Base-by-base conservation (phyloP, 2,329 filamentous ascomycete species). In the Leptographium wingfieldii region DNA sequence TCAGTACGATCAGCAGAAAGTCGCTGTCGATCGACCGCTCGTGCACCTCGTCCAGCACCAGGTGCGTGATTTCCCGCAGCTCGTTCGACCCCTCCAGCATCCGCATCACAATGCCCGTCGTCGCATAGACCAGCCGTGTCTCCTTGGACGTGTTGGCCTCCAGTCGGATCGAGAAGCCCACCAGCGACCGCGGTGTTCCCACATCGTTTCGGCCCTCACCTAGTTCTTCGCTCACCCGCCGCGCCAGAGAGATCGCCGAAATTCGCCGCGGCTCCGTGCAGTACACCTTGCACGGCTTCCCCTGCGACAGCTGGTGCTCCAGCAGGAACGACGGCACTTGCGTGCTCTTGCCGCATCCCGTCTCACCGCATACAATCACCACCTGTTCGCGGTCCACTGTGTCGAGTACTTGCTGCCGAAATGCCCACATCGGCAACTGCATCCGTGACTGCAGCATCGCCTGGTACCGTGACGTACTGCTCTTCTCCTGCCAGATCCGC, bases 11-110 rank as follows among this genome's bases (percentile, higher is more conserved):
- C 19, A 99, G 79, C 40, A 99, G 77, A 70, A 99, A 96, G 70
- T 99, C 94, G 60, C 92, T 96, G 69, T 99, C 94, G 66, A 99
- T 97, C 14, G 90, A 89, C 63, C 92, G 85, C 71, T 99, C 94
- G 69, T 99, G 94, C 2, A 97, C 92, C 73, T 99, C 94, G 68
- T 99, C 94, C n/a, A 99, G 84, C 54, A 99, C 85, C 62, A 99
- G 76, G 73, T 97, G 94, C 0, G 92, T 96, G 58, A 99, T 86
- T 64, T 96, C 92, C 60, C 84, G 82, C 52, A 99, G 81, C 60
- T 95, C 88, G 64, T 90, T 88, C 0, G 90, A 88, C 10, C 87
- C 86, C 71, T 99, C 94, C 16, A 99, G 79, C 92, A 99, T 97
- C 33, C 94, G 85, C 78, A 99, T 89, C n/a, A 99, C 90, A 61